Conservation (phyloP, 139 green algal species). For the Chlamydomonas incerta region DNA sequence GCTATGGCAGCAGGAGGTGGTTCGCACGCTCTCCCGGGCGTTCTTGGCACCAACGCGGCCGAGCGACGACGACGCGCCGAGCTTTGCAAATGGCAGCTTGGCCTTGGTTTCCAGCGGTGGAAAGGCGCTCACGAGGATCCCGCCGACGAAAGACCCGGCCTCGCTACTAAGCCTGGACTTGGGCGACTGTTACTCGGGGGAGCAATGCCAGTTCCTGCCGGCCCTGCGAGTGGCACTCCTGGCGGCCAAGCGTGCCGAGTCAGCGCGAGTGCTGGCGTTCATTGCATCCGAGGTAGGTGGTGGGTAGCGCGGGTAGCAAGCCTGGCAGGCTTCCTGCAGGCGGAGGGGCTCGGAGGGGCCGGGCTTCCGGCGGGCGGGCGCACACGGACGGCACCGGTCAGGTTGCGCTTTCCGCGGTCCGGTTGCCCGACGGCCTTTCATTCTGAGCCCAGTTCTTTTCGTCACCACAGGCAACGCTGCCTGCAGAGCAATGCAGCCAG, state of each 20-base stretch:
- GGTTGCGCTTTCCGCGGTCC: background rate
- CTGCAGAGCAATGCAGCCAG: constrained; percentile 24
- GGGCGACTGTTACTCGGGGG: background rate
- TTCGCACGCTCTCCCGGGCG: background rate
- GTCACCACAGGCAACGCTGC: background rate
- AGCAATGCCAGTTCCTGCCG: constrained; percentile 29
- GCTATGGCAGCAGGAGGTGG: background rate
- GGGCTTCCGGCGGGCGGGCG: too few relatives aligned
- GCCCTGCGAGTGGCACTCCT: constrained; percentile 6
- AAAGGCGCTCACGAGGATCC: background rate
- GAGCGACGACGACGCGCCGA: background rate
- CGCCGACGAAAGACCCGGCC: background rate
- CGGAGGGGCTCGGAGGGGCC: too few relatives aligned
- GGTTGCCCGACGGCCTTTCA: too few relatives aligned
- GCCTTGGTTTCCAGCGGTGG: background rate
- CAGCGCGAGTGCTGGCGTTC: constrained; percentile 17
- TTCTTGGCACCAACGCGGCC: background rate
- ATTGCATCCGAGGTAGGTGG: background rate
- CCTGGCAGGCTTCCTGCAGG: too few relatives aligned
- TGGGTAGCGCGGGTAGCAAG: background rate
- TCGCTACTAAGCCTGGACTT: constrained; percentile 6
- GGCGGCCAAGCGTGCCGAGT: background rate
- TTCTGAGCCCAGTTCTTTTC: background rate
- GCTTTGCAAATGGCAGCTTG: background rate
- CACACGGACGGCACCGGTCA: too few relatives aligned